Evolutionary conservation across 1,284 basidiomycete genomes (phyloP).

Genomic region (Takashimella koratensis): DNA sequence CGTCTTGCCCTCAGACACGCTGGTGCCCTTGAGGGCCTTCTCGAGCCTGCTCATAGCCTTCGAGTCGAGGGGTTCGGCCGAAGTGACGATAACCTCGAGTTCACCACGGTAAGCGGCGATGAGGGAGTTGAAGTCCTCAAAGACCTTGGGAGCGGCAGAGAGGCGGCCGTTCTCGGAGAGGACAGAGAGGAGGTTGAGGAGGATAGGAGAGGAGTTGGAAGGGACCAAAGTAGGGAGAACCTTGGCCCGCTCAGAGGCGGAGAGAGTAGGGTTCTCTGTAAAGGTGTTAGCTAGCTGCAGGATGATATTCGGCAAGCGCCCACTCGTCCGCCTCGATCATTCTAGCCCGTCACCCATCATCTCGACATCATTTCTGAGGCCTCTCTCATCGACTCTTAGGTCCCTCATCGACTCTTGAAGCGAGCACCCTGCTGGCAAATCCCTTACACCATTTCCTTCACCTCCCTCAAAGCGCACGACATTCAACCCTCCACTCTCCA

Average conservation of each 20-base stretch:
- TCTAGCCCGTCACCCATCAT: no score
- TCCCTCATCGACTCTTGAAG: no score
- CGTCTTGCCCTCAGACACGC: conserved; percentile 78
- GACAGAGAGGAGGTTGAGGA: conserved; percentile 86
- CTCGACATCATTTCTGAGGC: no score
- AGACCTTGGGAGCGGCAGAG: conserved; percentile 75
- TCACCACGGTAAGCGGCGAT: conserved; percentile 89
- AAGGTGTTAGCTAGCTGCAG: not conserved
- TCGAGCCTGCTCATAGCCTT: conserved; percentile 76
- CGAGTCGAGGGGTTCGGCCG: conserved; percentile 68
- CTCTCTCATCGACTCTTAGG: no score
- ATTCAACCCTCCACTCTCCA: no score
- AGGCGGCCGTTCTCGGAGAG: conserved; percentile 93
- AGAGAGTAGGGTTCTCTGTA: conserved; percentile 78
- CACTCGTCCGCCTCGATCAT: no score
- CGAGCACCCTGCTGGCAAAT: no score
- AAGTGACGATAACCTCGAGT: conserved; percentile 87
- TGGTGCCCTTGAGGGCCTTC: conserved; percentile 74
- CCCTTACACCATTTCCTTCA: not conserved
- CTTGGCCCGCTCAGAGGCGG: conserved; percentile 66
- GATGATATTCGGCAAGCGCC: not conserved
- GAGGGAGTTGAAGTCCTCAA: conserved; percentile 87
- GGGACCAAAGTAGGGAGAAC: conserved; percentile 67
- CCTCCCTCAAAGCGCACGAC: not conserved
- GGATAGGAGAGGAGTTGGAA: conserved; percentile 69